Evolutionary conservation across 345 rosid species (phyloP).

Genomic region (Populus simonii): DNA sequence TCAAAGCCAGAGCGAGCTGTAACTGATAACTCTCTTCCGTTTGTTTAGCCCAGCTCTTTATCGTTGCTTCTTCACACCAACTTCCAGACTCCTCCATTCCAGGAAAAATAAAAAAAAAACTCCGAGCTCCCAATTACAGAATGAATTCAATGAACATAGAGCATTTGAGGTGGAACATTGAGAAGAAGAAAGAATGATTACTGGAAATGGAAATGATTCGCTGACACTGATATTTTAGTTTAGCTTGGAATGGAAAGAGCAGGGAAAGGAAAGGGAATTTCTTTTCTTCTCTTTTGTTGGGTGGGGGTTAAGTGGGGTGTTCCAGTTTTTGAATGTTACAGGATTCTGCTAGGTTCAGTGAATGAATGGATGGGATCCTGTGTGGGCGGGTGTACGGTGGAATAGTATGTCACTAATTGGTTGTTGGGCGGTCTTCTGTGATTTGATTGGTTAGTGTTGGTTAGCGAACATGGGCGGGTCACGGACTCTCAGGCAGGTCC

Average conservation of each 20-base stretch:
- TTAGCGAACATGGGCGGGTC: too few species aligned
- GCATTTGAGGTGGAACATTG: background rate
- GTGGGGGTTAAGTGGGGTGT: background rate
- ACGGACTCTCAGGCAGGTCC: too few species aligned
- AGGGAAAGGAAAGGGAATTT: background rate
- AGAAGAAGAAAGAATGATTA: background rate
- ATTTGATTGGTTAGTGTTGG: background rate
- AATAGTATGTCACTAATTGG: background rate
- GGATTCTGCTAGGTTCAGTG: slow-evolving; percentile 3
- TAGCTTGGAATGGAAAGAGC: background rate
- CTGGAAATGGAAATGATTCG: background rate
- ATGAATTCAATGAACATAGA: background rate
- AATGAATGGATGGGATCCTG: background rate
- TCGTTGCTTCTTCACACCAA: background rate
- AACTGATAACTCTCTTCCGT: slow-evolving; percentile 32
- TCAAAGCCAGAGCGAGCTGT: slow-evolving; percentile 21
- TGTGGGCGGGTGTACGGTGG: background rate
- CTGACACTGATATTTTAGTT: background rate
- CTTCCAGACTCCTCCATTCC: slow-evolving; percentile 3
- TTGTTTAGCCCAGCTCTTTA: slow-evolving; percentile 24
- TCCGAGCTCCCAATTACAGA: background rate
- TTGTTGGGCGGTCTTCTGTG: too few species aligned
- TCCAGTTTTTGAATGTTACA: background rate
- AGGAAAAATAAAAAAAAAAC: background rate
- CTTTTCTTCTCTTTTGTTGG: background rate